These are phyloP conservation scores for Cicer judaicum DNA, from an alignment of 306 rosid species.

Conservation along the genomic window DNA sequence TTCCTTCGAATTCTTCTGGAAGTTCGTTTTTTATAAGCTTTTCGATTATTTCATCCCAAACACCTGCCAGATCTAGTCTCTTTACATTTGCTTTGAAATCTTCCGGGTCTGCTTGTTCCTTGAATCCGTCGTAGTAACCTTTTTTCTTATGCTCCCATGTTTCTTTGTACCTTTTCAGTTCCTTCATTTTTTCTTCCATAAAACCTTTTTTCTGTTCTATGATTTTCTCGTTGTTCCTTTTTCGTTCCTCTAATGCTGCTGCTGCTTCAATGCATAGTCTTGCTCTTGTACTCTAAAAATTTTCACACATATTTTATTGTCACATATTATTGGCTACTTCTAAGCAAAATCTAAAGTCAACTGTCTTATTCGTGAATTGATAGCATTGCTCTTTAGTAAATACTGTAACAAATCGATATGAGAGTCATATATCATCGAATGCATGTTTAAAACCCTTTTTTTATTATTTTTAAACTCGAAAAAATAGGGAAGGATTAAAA, in stretches of 20 bases:
- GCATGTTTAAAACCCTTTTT: background rate
- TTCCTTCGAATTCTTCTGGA: conserved; percentile 70
- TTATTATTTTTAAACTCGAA: background rate
- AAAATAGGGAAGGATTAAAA: background rate
- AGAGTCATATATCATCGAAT: background rate
- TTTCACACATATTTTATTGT: conserved; percentile 31
- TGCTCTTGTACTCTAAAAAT: conserved; percentile 62
- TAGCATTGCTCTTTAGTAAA: too few species aligned
- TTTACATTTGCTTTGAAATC: conserved; percentile 72
- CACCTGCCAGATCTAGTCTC: conserved; percentile 56
- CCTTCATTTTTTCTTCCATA: conserved; percentile 10
- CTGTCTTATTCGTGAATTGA: too few species aligned
- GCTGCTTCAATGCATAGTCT: conserved; percentile 75
- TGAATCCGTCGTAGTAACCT: conserved; percentile 73
- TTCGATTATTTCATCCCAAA: conserved; percentile 72
- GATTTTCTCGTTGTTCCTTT: conserved; percentile 21
- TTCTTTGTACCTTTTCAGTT: conserved; percentile 46
- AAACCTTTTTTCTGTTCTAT: conserved; percentile 3
- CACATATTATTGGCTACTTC: background rate
- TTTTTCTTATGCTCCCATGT: conserved; percentile 1
- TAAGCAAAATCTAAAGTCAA: too few species aligned
- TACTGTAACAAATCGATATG: too few species aligned
- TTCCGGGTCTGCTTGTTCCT: conserved; percentile 44
- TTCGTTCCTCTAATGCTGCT: conserved; percentile 55
- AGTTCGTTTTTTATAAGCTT: conserved; percentile 57